A percentile compares a stretch with the other conserved stretches of the same genome.
These are phyloP conservation scores for Acidiella bohemica DNA, from an alignment of 495 filamentous ascomycete species.

Conservation along the genomic window DNA sequence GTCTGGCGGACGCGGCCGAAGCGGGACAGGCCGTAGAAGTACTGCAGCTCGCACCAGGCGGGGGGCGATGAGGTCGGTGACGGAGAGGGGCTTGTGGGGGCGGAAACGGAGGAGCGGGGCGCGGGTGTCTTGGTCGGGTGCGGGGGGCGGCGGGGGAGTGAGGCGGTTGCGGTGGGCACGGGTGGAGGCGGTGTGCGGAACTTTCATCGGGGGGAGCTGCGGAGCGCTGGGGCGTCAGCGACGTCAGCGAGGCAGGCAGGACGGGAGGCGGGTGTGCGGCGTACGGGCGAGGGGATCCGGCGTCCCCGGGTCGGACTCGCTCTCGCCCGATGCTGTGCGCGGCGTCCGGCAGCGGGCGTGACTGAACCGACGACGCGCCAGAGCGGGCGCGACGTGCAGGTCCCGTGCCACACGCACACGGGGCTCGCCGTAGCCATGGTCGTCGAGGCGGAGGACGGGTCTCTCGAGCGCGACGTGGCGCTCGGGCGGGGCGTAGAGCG, in stretches of 20 bases:
- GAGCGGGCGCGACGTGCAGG: not conserved
- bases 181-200: not conserved
- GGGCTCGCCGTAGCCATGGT: conserved; percentile 7
- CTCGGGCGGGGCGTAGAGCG: conserved; percentile 19
- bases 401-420: conserved; percentile 3
- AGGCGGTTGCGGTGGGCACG: not conserved
- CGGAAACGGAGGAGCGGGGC: conserved; percentile 68
- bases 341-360: too few species aligned
- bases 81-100: conserved; percentile 70
- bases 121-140: conserved; percentile 27
- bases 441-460: conserved; percentile 5
- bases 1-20: conserved; percentile 63
- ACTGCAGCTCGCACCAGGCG: conserved; percentile 93
- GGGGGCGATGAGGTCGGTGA: conserved; percentile 79
- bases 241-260: conserved; percentile 2
- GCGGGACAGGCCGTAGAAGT: conserved; percentile 68
- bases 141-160: not conserved
- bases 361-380: too few species aligned
- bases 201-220: conserved; percentile 13
- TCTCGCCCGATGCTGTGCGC: too few species aligned
- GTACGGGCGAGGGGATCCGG: conserved; percentile 14
- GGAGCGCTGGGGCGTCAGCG: conserved; percentile 29
- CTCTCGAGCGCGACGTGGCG: conserved; percentile 19
- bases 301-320: conserved; percentile 23
- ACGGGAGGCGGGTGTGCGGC: not conserved